Base-by-base conservation (phyloP, 371 early-diverging fungal genomes). In the Mortierella sp. region DNA sequence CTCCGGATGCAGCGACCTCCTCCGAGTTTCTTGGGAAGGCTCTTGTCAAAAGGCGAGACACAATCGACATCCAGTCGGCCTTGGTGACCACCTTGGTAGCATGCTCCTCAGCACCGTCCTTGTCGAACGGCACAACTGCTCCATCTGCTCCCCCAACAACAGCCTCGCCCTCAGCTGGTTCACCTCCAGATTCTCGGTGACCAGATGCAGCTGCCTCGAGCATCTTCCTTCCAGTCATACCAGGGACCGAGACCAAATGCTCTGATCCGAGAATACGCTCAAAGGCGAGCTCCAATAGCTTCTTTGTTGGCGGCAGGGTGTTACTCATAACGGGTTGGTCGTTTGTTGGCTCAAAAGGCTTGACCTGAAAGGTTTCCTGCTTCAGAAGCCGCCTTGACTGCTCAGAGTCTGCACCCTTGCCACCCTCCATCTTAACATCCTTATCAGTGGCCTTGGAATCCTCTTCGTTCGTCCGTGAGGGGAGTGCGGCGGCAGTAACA, bases 41-140 rank as follows among this genome's bases (percentile, higher is more conserved):
- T 34, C 82, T 69, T 0, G 82, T 79, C 73, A 86, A 46, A 5
- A 86, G 57, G 9, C 86, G 76, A 13, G 86, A 50, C 13, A 82
- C 74, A 50, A 86, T 79, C n/a, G 79, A 74, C 86, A 82, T 86
- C 86, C 86, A 86, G 54, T 86, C 86, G 2, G 77, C 82, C 53
- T 86, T 86, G 34, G 86, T 86, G 9, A 86, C 82, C n/a, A 82
- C 86, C 57, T 79, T 86, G 28, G 82, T 37, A 21, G 70, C 40
- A 37, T 76, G 71, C 2, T 71, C 77, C 26, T 37, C 67, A 10
- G 74, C 40, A n/a, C 4, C 5, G 26, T 40, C 61, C 19, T 43
- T 28, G 24, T 77, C 76, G 31, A 73, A 78, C 3, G 71, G 81
- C 2, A 78, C 81, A 43, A 84, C 21, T 2, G 73, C 70, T 5